phyloP scores from a whole-genome alignment of 1,284 basidiomycete genomes.

The Porogramme epimiltina region DNA sequence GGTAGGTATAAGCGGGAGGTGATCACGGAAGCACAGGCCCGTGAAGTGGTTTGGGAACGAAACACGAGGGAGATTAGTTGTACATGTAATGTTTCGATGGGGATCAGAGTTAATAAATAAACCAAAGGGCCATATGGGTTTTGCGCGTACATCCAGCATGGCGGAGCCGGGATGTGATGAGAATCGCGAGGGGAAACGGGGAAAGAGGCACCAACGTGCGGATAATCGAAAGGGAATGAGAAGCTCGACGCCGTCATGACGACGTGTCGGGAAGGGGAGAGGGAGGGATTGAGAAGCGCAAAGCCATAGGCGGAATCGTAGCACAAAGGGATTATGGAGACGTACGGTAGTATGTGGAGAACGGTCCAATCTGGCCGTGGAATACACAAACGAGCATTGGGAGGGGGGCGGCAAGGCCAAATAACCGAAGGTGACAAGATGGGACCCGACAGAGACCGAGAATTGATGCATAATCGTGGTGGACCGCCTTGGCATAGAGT shows the following conservation, averaged over 20 bases:
- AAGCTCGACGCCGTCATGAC: background rate
- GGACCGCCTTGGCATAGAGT: conserved; percentile 9
- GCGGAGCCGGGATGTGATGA: background rate
- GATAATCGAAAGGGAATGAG: background rate
- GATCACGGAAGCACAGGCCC: background rate
- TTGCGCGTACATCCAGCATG: background rate
- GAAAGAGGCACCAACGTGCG: background rate
- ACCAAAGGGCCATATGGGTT: conserved; percentile 8
- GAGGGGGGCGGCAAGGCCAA: background rate
- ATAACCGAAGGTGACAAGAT: background rate
- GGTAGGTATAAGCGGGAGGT: background rate
- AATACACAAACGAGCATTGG: background rate
- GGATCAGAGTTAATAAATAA: conserved; percentile 7
- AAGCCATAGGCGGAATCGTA: conserved; percentile 12
- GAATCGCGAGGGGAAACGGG: background rate
- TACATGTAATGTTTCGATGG: conserved; percentile 13
- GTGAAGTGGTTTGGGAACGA: background rate
- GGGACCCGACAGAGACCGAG: conserved; percentile 1
- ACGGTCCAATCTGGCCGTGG: conserved; percentile 11
- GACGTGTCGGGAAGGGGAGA: background rate
- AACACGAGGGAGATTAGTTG: conserved; percentile 8
- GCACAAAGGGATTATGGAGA: conserved; percentile 12
- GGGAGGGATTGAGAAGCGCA: conserved; percentile 3
- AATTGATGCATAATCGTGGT: conserved; percentile 7
- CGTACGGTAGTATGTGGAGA: conserved; percentile 11